Evolutionary conservation across 2,329 filamentous ascomycete genomes (phyloP), one percentile per base, ranked within the genome.

Genomic region (Chaetomium sp.): DNA sequence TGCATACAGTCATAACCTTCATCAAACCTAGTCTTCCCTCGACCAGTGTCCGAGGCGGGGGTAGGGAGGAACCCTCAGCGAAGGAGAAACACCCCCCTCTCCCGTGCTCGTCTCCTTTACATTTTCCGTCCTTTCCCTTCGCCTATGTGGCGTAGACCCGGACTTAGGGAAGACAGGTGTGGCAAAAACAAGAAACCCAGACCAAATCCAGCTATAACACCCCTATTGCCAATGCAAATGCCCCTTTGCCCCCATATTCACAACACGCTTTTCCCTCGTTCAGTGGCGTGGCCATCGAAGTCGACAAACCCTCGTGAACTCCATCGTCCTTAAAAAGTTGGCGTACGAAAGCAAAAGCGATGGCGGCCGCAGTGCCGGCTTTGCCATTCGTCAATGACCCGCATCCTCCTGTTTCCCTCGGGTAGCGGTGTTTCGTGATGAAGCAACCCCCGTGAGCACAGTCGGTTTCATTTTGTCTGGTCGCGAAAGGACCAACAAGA

Each of bases 1-100:
- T 52, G 49, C 55, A 54, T 58, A 55, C 56, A 58, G 46, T 58
- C 56, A 53, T 58, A 43, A 49, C 35, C 49, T 47, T 58, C 49
- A 54, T 55, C 27, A 57, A 8, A 51, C 41, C 42, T 32, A 44
- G 43, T 10, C 34, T 35, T 32, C 10, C 37, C 12, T 38, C 37
- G 12, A 38, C 37, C 37, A 35, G 34, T 43, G 41, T 45, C 50
- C 41, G 11, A 6, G 52, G 37, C 41, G 10, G 32, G 38, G 46
- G 19, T 27, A 27, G 19, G 19, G 19, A 27, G 46, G 34, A 36
- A 45, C 51, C 36, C 45, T 4, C 45, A 50, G 56, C 52, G 52
- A 58, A 55, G 52, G 19, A 53, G 36, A 53, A 55, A 50, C 42
- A 49, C 14, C 41, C 10, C 27, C 7, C 19, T 45, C 36, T 35